Conservation (phyloP, 2,329 filamentous ascomycete genomes). For the Stachybotrys chartarum region DNA sequence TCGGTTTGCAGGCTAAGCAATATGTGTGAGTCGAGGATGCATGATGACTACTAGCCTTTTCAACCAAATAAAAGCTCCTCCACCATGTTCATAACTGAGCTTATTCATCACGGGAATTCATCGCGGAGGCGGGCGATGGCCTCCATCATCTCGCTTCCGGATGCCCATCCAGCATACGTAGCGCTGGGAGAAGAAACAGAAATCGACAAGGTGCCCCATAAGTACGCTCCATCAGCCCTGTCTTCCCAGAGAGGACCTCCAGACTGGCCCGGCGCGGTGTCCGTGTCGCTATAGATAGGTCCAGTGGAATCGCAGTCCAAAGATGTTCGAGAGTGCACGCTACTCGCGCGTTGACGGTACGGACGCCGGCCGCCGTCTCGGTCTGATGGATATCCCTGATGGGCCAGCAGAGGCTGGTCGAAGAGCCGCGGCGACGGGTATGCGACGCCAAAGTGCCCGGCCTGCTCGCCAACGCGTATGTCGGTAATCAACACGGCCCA, state of each 20-base stretch:
- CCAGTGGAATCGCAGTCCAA: slow-evolving; percentile 6
- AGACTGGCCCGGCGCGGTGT: slow-evolving; percentile 9
- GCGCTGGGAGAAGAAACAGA: slow-evolving; percentile 1
- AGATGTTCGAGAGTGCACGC: slow-evolving; percentile 1
- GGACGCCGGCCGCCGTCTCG: slow-evolving; percentile 7
- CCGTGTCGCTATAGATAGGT: slow-evolving; percentile 7
- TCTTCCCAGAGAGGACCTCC: slow-evolving; percentile 8
- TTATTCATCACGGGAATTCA: slow-evolving; percentile 1
- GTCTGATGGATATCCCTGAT: slow-evolving; percentile 13
- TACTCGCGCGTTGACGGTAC: slow-evolving; percentile 5
- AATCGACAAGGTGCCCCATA: slow-evolving; percentile 7
- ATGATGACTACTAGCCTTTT: too few species aligned
- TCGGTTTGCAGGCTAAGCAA: too few species aligned
- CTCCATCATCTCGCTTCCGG: slow-evolving; percentile 4
- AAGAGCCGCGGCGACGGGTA: slow-evolving; percentile 7
- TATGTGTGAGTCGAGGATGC: too few species aligned
- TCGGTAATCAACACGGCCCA: slow-evolving; percentile 18
- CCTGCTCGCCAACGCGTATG: slow-evolving; percentile 14
- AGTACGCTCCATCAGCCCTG: background rate
- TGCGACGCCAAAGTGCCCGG: slow-evolving; percentile 16
- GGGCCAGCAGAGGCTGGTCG: slow-evolving; percentile 9
- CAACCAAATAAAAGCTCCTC: too few species aligned
- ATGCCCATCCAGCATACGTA: slow-evolving; percentile 5
- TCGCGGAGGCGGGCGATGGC: background rate
- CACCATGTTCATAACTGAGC: background rate